A percentile compares a stretch with the other conserved stretches of the same genome.
Evolutionary conservation across 805 yeast species (phyloP).

Genomic region (Cyberlindnera xylosilytica): DNA sequence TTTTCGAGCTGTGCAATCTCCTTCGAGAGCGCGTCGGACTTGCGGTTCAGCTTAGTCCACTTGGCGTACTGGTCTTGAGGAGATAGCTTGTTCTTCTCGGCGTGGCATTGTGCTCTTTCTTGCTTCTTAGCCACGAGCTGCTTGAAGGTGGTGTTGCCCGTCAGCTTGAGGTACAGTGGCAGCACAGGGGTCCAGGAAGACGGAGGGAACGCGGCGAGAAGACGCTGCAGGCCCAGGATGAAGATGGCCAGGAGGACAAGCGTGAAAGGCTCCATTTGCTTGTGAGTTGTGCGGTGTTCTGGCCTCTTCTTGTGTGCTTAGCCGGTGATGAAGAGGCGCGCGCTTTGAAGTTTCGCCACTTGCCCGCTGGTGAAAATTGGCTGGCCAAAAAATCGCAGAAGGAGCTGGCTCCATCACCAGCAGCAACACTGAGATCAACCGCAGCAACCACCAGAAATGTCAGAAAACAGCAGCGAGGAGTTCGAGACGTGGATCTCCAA

Average conservation of each 20-base stretch:
- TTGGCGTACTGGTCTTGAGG: conserved; percentile 94
- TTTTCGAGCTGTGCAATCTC: conserved; percentile 11
- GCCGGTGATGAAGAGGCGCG: too few species aligned
- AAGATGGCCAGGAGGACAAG: conserved; percentile 7
- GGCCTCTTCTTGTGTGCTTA: not conserved
- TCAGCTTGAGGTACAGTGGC: conserved; percentile 11
- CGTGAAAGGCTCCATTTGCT: conserved; percentile 13
- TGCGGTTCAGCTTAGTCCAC: conserved; percentile 89
- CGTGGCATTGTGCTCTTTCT: conserved; percentile 46
- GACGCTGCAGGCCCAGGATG: conserved; percentile 9
- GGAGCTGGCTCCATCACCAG: too few species aligned
- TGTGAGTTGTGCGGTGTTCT: too few species aligned
- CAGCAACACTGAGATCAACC: too few species aligned
- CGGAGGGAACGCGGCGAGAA: conserved; percentile 9
- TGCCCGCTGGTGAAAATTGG: too few species aligned
- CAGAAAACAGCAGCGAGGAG: conserved; percentile 36
- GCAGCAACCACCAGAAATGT: too few species aligned
- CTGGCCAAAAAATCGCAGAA: too few species aligned
- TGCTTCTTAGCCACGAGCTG: conserved; percentile 31
- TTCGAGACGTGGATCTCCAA: conserved; percentile 54
- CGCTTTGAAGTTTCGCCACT: too few species aligned
- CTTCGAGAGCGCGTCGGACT: conserved; percentile 9
- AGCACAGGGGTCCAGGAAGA: conserved; percentile 7
- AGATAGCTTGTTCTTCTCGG: conserved; percentile 57
- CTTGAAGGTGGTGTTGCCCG: conserved; percentile 6